These are phyloP conservation scores for Diplocarpon mali DNA, from an alignment of 2,329 filamentous ascomycete species.

Conservation along the genomic window DNA sequence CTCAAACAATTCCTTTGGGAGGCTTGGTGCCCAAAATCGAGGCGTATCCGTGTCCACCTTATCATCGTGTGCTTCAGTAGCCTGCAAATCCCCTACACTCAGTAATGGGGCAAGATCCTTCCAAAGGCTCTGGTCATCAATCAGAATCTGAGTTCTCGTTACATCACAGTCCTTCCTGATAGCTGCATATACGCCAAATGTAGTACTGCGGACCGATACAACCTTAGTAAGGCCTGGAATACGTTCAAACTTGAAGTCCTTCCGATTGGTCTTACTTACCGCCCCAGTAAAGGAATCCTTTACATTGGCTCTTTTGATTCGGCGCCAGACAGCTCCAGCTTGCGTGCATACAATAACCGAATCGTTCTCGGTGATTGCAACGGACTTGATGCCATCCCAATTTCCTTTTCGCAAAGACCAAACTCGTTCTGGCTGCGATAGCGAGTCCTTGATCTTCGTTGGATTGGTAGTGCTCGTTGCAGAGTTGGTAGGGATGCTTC, in stretches of 20 bases:
- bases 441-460: constrained; percentile 72
- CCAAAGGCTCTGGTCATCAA: constrained; percentile 61
- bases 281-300: constrained; percentile 46
- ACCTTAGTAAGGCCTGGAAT: constrained; percentile 82
- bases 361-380: constrained; percentile 82
- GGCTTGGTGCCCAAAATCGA: constrained; percentile 32
- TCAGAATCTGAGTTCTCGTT: constrained; percentile 57
- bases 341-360: constrained; percentile 90
- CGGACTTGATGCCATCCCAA: constrained; percentile 67
- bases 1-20: constrained; percentile 42
- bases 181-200: constrained; percentile 81
- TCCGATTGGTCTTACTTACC: constrained; percentile 49
- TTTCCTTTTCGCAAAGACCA: constrained; percentile 71
- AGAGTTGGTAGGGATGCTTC: constrained; percentile 48
- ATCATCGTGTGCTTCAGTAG: constrained; percentile 29
- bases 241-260: constrained; percentile 92
- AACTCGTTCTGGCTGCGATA: constrained; percentile 68
- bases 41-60: constrained; percentile 30
- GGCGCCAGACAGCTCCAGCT: constrained; percentile 86
- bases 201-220: constrained; percentile 72
- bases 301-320: constrained; percentile 70
- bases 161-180: constrained; percentile 77
- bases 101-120: constrained; percentile 61
- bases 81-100: constrained; percentile 50
- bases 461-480: constrained; percentile 82